Evolutionary conservation across 2,329 filamentous ascomycete species (phyloP).

Genomic region (Chaetothyriales sp.): DNA sequence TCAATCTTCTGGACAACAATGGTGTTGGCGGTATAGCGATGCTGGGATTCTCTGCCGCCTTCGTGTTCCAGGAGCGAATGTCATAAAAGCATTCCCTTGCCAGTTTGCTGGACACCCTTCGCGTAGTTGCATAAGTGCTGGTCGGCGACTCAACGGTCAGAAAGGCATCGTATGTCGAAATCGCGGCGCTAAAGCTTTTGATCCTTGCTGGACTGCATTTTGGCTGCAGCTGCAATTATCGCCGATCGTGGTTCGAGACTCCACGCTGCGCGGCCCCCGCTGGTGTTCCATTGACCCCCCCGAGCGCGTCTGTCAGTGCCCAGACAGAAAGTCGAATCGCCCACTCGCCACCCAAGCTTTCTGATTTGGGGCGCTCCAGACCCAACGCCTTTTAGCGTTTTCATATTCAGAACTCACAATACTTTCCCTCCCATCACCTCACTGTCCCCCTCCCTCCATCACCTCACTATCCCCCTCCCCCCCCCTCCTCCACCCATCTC

Average conservation of each 20-base stretch:
- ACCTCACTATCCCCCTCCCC: conserved; percentile 1
- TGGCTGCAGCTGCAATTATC: background rate
- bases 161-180: background rate
- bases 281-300: background rate
- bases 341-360: background rate
- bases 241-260: background rate
- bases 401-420: conserved; percentile 5
- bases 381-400: conserved; percentile 13
- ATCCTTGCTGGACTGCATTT: background rate
- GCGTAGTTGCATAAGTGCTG: background rate
- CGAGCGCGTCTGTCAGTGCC: background rate
- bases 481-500: conserved; percentile 6
- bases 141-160: background rate
- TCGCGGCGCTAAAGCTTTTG: background rate
- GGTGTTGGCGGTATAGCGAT: background rate
- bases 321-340: background rate
- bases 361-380: conserved; percentile 11
- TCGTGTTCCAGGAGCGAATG: background rate
- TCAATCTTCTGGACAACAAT: background rate
- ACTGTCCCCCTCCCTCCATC: background rate
- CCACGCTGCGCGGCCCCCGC: no score
- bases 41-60: background rate
- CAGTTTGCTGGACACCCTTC: background rate
- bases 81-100: background rate
- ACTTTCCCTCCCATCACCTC: conserved; percentile 2